A percentile compares a stretch with the other conserved stretches of the same genome.
Conservation (phyloP, 164 flowering plant species). For the Sextonia rubra region DNA sequence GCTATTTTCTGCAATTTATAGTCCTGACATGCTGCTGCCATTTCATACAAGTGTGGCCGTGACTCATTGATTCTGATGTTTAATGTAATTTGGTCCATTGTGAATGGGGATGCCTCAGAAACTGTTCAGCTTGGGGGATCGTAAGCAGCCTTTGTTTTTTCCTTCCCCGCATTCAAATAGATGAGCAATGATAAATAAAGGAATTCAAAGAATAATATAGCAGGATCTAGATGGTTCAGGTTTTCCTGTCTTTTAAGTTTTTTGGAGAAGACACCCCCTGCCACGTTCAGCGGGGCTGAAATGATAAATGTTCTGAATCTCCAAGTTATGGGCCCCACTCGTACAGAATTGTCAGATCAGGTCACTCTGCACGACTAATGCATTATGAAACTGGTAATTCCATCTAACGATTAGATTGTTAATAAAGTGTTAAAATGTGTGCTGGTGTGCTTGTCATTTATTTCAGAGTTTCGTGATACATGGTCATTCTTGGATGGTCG, state of each 20-base stretch:
- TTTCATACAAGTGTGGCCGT: too few relatives aligned
- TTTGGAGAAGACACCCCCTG: neutral
- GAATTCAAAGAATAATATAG: neutral
- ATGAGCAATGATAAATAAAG: neutral
- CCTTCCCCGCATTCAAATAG: neutral
- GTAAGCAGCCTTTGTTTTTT: neutral
- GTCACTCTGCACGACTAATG: neutral
- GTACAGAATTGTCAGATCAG: neutral
- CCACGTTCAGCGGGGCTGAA: neutral
- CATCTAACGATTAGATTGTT: neutral
- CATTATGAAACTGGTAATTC: neutral
- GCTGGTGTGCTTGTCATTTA: neutral
- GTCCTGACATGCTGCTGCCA: too few relatives aligned
- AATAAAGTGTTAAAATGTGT: neutral
- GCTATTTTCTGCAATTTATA: neutral
- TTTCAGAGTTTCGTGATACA: constrained; percentile 70
- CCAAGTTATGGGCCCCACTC: neutral
- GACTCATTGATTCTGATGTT: too few relatives aligned
- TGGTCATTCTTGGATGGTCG: constrained; percentile 75
- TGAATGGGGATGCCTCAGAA: neutral
- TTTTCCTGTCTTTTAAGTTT: neutral
- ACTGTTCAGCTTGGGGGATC: neutral
- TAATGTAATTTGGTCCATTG: neutral
- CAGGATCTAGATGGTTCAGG: neutral
- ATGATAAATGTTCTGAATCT: neutral